Percentiles rank a stretch among this genome's conserved stretches.
Conservation (phyloP, 495 filamentous ascomycete species). For the Aspergillus asperescens region DNA sequence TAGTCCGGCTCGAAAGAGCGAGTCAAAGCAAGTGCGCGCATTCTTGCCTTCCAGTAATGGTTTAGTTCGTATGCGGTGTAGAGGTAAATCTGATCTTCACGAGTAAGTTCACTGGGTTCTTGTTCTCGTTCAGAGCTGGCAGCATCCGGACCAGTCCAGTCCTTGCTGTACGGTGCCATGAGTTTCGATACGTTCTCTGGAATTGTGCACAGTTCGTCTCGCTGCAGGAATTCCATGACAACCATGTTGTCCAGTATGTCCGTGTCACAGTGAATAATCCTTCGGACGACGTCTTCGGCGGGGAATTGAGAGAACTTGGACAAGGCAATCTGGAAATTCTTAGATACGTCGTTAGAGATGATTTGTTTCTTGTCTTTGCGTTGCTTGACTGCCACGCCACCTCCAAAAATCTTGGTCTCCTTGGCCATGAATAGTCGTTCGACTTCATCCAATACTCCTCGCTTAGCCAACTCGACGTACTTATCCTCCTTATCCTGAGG, state of each 20-base stretch:
- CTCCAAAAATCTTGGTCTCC: conserved; percentile 80
- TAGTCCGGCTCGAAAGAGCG: conserved; percentile 84
- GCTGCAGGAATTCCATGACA: conserved; percentile 96
- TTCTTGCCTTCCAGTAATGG: conserved; percentile 98
- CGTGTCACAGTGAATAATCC: conserved; percentile 91
- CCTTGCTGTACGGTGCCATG: conserved; percentile 90
- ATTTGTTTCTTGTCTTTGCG: conserved; percentile 96
- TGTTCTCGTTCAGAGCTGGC: conserved; percentile 73
- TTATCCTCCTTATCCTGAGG: conserved; percentile 85
- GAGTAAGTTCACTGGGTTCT: conserved; percentile 81
- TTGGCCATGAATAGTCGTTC: conserved; percentile 97
- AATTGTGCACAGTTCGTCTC: conserved; percentile 85
- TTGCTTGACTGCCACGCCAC: conserved; percentile 56
- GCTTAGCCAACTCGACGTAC: conserved; percentile 83
- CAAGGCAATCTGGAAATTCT: conserved; percentile 88
- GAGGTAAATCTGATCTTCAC: conserved; percentile 93
- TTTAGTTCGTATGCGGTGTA: conserved; percentile 91
- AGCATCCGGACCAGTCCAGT: conserved; percentile 91
- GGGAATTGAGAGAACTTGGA: conserved; percentile 80
- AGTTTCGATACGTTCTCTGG: conserved; percentile 85
- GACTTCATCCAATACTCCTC: conserved; percentile 94
- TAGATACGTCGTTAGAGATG: conserved; percentile 85
- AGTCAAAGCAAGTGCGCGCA: conserved; percentile 83
- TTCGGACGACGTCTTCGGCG: conserved; percentile 77
- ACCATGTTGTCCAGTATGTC: conserved; percentile 87